Evolutionary conservation across 768 basidiomycete genomes (phyloP).

Genomic region (Russula brevipes): DNA sequence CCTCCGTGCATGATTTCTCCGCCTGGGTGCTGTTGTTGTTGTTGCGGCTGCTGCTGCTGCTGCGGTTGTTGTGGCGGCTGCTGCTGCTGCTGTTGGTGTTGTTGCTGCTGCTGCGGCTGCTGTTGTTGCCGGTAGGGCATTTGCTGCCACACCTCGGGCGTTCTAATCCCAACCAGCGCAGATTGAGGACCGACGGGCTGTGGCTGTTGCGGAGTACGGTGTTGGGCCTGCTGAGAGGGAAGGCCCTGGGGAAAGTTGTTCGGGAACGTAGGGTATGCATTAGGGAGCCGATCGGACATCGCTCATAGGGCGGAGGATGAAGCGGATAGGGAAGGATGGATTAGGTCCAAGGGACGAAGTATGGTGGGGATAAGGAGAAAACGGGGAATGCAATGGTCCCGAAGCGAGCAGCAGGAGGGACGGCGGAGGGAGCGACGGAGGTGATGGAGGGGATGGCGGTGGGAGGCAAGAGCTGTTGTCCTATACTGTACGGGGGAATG

Average conservation of each 20-base stretch:
- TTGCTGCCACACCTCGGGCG: constrained; percentile 22
- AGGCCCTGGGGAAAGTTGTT: constrained; percentile 20
- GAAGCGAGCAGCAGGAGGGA: constrained; percentile 17
- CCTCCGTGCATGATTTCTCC: constrained; percentile 17
- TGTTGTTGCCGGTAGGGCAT: constrained; percentile 11
- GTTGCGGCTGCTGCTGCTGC: constrained; percentile 13
- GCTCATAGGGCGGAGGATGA: constrained; percentile 23
- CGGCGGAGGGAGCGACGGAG: constrained; percentile 17
- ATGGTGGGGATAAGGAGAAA: neutral
- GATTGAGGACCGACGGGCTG: constrained; percentile 19
- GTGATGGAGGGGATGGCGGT: constrained; percentile 27
- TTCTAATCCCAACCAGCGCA: constrained; percentile 19
- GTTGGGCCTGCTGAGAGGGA: constrained; percentile 21
- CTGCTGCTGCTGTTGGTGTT: constrained; percentile 17
- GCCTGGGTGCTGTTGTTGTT: constrained; percentile 13
- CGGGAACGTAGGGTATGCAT: constrained; percentile 20
- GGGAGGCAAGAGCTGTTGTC: constrained; percentile 27
- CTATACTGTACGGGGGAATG: constrained; percentile 17
- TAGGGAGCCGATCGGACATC: constrained; percentile 26
- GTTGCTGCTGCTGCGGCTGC: constrained; percentile 15
- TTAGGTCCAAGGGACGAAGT: constrained; percentile 7
- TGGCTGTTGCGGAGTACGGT: constrained; percentile 16
- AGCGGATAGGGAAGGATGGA: constrained; percentile 15
- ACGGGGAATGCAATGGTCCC: constrained; percentile 1
- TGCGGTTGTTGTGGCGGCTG: constrained; percentile 15